A percentile compares a stretch with the other conserved stretches of the same genome.
Evolutionary conservation across 139 green algal species (phyloP).

Genomic region (Microglena sp.): DNA sequence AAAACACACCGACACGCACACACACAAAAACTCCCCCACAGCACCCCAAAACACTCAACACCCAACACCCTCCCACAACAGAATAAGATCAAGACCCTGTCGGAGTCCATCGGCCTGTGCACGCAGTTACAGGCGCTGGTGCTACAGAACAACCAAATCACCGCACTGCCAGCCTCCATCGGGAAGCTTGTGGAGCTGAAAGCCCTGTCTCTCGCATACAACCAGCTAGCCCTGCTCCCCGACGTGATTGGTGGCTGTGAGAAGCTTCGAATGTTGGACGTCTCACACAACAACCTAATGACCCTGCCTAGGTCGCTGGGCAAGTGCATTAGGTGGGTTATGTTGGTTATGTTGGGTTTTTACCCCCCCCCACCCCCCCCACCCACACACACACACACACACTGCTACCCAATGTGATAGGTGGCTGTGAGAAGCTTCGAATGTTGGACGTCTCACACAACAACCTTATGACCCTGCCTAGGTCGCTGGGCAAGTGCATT

Average conservation of each 20-base stretch:
- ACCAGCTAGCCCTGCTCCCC: slow-evolving; percentile 20
- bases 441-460: slow-evolving; percentile 43
- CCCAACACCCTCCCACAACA: too few relatives aligned
- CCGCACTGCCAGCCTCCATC: slow-evolving; percentile 14
- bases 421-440: slow-evolving; percentile 3
- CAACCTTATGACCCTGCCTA: slow-evolving; percentile 19
- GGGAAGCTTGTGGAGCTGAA: slow-evolving; percentile 12
- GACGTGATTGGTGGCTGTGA: slow-evolving; percentile 11
- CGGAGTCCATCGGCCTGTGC: neutral
- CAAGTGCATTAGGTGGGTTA: neutral
- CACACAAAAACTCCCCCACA: too few relatives aligned
- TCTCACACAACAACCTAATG: slow-evolving; percentile 11
- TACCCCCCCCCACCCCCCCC: too few relatives aligned
- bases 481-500: slow-evolving; percentile 4
- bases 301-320: slow-evolving; percentile 5
- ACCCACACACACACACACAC: too few relatives aligned
- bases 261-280: slow-evolving; percentile 34
- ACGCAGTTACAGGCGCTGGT: slow-evolving; percentile 30
- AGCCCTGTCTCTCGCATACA: slow-evolving; percentile 25
- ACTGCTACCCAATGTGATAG: too few relatives aligned
- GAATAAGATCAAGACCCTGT: too few relatives aligned
- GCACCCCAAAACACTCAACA: too few relatives aligned
- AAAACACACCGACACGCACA: too few relatives aligned
- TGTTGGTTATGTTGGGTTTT: too few relatives aligned
- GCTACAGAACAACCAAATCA: slow-evolving; percentile 30